Percentiles rank a stretch among this genome's conserved stretches.
Conservation (phyloP, 2,329 filamentous ascomycete species). For the Xylariaceae sp. region DNA sequence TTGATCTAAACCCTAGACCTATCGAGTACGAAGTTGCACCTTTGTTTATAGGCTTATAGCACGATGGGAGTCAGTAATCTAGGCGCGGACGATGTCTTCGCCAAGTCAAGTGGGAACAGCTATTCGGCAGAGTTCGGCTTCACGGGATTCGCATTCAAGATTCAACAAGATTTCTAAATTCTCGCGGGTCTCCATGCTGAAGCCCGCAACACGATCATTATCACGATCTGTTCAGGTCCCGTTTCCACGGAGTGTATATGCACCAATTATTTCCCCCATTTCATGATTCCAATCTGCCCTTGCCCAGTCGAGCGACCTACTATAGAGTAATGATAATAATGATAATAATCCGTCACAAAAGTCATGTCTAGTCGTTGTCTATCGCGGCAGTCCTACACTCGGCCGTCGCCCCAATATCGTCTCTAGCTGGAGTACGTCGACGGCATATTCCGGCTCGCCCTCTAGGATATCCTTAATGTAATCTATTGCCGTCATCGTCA, state of each 20-base stretch:
- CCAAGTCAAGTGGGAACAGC: no score
- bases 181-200: background rate
- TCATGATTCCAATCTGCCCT: constrained; percentile 7
- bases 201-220: background rate
- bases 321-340: constrained; percentile 1
- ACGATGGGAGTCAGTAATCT: no score
- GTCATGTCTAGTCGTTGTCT: constrained; percentile 10
- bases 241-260: constrained; percentile 10
- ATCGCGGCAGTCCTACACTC: constrained; percentile 29
- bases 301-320: no score
- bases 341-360: constrained; percentile 2
- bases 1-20: no score
- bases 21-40: no score
- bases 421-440: constrained; percentile 32
- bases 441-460: constrained; percentile 33
- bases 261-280: constrained; percentile 5
- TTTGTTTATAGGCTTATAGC: no score
- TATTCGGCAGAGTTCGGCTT: background rate
- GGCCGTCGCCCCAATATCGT: constrained; percentile 29
- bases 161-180: background rate
- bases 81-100: no score
- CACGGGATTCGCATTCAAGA: background rate
- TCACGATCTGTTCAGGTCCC: background rate
- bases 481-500: constrained; percentile 28
- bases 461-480: constrained; percentile 32